Conservation (phyloP, 805 yeast genomes). For the Yamadazyma sp. region DNA sequence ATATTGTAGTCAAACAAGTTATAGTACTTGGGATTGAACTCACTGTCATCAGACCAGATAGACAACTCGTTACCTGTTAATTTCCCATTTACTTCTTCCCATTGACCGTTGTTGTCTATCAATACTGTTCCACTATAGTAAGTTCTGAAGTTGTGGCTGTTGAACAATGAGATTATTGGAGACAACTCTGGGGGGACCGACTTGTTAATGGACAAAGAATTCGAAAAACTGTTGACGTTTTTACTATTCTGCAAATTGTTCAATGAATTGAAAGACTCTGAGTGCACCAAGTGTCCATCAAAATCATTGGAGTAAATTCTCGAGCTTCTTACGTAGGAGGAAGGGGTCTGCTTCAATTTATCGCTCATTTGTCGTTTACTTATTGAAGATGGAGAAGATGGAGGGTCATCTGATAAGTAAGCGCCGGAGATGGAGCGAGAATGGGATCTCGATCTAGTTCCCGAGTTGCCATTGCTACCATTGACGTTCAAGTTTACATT, state of each 20-base stretch:
- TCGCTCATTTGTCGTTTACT: slow-evolving; percentile 27
- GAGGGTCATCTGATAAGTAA: slow-evolving; percentile 8
- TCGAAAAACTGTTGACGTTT: slow-evolving; percentile 12
- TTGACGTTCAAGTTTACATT: slow-evolving; percentile 1
- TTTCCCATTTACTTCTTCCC: slow-evolving; percentile 38
- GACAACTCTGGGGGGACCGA: slow-evolving; percentile 60
- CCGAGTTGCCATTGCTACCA: neutral
- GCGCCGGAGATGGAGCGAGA: slow-evolving; percentile 6
- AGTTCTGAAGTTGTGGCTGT: slow-evolving; percentile 66
- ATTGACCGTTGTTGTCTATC: slow-evolving; percentile 23
- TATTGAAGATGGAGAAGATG: slow-evolving; percentile 14
- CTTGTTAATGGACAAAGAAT: slow-evolving; percentile 4
- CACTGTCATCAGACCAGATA: slow-evolving; percentile 43
- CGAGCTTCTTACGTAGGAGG: slow-evolving; percentile 34
- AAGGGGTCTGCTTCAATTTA: slow-evolving; percentile 32
- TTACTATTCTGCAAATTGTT: slow-evolving; percentile 5
- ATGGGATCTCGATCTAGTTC: slow-evolving; percentile 10
- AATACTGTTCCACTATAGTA: slow-evolving; percentile 54
- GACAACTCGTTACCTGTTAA: slow-evolving; percentile 56
- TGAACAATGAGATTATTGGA: slow-evolving; percentile 69
- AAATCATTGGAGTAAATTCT: slow-evolving; percentile 25
- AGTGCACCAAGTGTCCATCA: slow-evolving; percentile 7
- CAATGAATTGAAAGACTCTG: slow-evolving; percentile 12
- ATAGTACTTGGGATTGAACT: slow-evolving; percentile 50
- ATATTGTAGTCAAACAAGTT: slow-evolving; percentile 47